phyloP scores from a whole-genome alignment of 345 rosid genomes.

The Syzygium oleosum region DNA sequence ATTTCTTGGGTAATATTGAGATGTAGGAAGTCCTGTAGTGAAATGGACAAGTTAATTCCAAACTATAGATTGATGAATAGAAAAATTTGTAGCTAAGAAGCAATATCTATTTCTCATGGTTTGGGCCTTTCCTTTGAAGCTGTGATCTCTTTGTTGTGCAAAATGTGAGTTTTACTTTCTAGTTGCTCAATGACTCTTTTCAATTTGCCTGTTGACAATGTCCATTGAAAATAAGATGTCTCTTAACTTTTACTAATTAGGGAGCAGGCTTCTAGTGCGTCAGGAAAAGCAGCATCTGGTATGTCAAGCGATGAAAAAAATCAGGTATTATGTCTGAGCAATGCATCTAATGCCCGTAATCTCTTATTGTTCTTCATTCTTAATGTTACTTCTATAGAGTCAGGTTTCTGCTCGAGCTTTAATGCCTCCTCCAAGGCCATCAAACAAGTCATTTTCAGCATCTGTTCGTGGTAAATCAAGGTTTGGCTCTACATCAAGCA shows the following conservation, averaged over 20 bases:
- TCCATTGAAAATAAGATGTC: neutral
- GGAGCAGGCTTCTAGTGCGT: conserved; percentile 95
- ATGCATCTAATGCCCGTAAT: neutral
- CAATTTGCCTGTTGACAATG: neutral
- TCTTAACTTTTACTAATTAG: conserved; percentile 19
- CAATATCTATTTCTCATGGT: neutral
- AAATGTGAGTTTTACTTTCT: neutral
- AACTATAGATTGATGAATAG: neutral
- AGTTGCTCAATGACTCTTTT: neutral
- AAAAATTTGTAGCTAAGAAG: neutral
- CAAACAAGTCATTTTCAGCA: conserved; percentile 25
- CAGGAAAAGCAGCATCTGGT: conserved; percentile 87
- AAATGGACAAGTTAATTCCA: neutral
- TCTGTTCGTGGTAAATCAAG: conserved; percentile 35
- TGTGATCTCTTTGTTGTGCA: neutral
- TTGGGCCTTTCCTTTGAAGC: neutral
- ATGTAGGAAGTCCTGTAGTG: neutral
- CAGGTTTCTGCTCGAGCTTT: conserved; percentile 74
- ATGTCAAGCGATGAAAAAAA: conserved; percentile 97
- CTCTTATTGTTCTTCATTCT: neutral
- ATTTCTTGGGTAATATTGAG: neutral
- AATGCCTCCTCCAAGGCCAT: conserved; percentile 94
- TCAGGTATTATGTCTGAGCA: conserved; percentile 44
- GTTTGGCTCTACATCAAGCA: conserved; percentile 61
- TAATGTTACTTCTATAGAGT: conserved; percentile 25